Percentiles rank a stretch among this genome's conserved stretches.
Conservation (phyloP, 768 basidiomycete species). For the Heimioporus sp. region DNA sequence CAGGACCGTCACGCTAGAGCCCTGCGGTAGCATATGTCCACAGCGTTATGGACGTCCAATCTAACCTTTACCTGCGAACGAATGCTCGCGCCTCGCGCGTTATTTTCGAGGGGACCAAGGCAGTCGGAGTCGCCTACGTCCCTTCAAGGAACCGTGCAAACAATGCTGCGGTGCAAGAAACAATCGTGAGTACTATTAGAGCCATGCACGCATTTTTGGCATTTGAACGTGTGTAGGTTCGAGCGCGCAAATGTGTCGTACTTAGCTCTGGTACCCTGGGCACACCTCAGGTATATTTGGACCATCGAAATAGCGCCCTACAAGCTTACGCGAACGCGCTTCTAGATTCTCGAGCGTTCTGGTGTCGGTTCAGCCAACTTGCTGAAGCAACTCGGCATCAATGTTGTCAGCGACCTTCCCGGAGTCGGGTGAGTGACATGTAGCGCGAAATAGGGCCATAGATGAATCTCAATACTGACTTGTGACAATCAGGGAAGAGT, state of each 20-base stretch:
- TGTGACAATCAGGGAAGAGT: conserved; percentile 49
- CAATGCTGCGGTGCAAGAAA: conserved; percentile 51
- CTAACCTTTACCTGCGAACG: conserved; percentile 62
- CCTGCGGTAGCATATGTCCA: conserved; percentile 54
- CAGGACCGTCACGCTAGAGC: neutral
- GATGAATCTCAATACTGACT: neutral
- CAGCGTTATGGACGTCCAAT: conserved; percentile 67
- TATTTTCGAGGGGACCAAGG: conserved; percentile 70
- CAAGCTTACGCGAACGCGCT: neutral
- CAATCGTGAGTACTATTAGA: conserved; percentile 38
- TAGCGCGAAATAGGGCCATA: neutral
- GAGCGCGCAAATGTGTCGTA: conserved; percentile 65
- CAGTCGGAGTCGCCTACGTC: conserved; percentile 70
- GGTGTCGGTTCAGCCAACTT: conserved; percentile 58
- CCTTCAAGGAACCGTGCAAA: conserved; percentile 59
- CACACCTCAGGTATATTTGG: conserved; percentile 46
- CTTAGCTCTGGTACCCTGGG: conserved; percentile 66
- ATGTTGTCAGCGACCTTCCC: conserved; percentile 66
- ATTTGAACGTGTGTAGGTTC: conserved; percentile 30
- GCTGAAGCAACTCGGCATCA: conserved; percentile 56
- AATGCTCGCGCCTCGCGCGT: conserved; percentile 66
- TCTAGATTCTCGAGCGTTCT: conserved; percentile 65
- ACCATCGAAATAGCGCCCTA: neutral
- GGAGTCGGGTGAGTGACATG: conserved; percentile 55
- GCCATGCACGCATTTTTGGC: neutral